These are phyloP conservation scores for Phascolomyces articulosus DNA, from an alignment of 371 early-diverging fungal genomes.

Conservation along the genomic window DNA sequence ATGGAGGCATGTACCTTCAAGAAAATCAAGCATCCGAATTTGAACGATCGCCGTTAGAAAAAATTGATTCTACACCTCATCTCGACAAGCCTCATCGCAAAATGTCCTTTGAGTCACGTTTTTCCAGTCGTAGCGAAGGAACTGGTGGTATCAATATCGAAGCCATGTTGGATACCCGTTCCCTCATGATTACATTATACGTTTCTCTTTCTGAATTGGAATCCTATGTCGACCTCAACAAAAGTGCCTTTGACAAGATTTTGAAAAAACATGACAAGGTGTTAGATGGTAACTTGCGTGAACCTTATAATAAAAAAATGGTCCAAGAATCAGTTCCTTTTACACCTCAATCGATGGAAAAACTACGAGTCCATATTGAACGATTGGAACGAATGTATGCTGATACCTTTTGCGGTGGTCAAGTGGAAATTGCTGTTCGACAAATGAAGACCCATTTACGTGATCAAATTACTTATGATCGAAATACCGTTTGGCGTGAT, in stretches of 20 bases:
- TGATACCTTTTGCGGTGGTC: slow-evolving; percentile 58
- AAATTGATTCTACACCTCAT: slow-evolving; percentile 20
- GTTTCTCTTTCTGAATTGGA: slow-evolving; percentile 84
- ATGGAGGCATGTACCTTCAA: slow-evolving; percentile 5
- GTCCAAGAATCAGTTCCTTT: slow-evolving; percentile 67
- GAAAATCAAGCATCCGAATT: background rate
- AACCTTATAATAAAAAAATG: slow-evolving; percentile 61
- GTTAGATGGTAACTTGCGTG: slow-evolving; percentile 49
- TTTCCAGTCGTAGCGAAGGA: slow-evolving; percentile 21
- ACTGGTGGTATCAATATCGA: slow-evolving; percentile 34
- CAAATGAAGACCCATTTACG: slow-evolving; percentile 71
- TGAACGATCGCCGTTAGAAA: slow-evolving; percentile 12
- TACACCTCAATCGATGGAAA: slow-evolving; percentile 51
- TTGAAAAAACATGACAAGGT: slow-evolving; percentile 98
- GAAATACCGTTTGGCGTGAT: slow-evolving; percentile 84
- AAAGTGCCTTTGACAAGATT: slow-evolving; percentile 94
- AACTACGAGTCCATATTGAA: slow-evolving; percentile 54
- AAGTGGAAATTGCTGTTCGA: slow-evolving; percentile 53
- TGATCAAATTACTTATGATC: slow-evolving; percentile 76
- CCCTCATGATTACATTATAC: slow-evolving; percentile 65
- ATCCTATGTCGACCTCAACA: slow-evolving; percentile 89
- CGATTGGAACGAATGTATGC: slow-evolving; percentile 69
- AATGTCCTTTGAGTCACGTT: slow-evolving; percentile 20
- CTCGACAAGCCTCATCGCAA: slow-evolving; percentile 15
- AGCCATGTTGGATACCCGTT: slow-evolving; percentile 24